A percentile compares a stretch with the other conserved stretches of the same genome.
Evolutionary conservation across 768 basidiomycete species (phyloP).

Genomic region (Tricholoma sp.): DNA sequence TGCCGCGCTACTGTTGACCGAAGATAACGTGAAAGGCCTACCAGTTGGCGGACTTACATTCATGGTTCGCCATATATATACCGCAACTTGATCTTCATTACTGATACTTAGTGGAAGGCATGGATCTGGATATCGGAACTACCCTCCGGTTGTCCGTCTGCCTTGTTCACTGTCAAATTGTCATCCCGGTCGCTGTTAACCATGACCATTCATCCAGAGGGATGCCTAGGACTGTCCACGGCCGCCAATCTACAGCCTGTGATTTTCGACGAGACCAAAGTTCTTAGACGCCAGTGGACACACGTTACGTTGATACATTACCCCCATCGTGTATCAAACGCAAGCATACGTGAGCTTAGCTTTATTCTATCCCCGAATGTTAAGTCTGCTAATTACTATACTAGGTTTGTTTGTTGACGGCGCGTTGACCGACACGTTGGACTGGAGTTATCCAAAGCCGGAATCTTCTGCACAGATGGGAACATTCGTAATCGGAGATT

Average conservation of each 20-base stretch:
- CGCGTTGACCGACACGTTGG: constrained; percentile 53
- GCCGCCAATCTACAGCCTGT: constrained; percentile 33
- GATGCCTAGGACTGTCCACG: constrained; percentile 47
- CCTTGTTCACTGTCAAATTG: constrained; percentile 34
- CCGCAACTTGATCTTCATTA: neutral
- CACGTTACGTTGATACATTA: constrained; percentile 67
- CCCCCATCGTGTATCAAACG: constrained; percentile 47
- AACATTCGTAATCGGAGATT: constrained; percentile 55
- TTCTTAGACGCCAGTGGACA: constrained; percentile 62
- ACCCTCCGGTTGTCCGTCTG: constrained; percentile 27
- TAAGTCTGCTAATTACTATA: neutral
- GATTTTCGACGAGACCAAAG: constrained; percentile 38
- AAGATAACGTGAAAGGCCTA: constrained; percentile 46
- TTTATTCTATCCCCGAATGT: neutral
- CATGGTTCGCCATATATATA: constrained; percentile 41
- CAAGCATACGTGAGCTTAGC: constrained; percentile 53
- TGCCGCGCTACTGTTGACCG: constrained; percentile 45
- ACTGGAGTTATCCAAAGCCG: constrained; percentile 58
- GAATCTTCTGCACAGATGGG: constrained; percentile 32
- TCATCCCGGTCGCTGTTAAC: constrained; percentile 30
- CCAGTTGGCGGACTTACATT: constrained; percentile 66
- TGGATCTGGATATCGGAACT: constrained; percentile 46
- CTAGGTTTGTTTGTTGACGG: constrained; percentile 76
- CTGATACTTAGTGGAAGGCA: constrained; percentile 26
- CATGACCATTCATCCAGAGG: constrained; percentile 48